Evolutionary conservation across 352 stramenopile species (phyloP).

Genomic region (Phytophthora chlamydospora): DNA sequence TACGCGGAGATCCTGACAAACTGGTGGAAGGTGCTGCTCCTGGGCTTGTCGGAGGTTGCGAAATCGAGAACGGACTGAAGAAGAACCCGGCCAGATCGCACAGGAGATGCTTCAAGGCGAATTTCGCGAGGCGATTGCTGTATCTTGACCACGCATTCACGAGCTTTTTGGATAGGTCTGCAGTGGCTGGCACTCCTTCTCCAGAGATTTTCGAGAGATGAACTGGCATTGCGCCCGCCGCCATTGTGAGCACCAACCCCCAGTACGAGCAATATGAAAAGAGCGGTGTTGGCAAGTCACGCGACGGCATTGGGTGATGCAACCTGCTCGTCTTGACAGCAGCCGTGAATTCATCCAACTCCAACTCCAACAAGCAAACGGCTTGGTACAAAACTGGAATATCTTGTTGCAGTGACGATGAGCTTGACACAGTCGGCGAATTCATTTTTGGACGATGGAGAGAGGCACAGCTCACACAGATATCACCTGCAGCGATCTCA

Average conservation of each 20-base stretch:
- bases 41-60: slow-evolving; percentile 23
- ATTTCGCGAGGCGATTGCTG: slow-evolving; percentile 53
- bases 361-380: slow-evolving; percentile 56
- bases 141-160: slow-evolving; percentile 68
- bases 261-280: slow-evolving; percentile 83
- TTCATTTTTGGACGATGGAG: slow-evolving; percentile 24
- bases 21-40: neutral
- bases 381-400: slow-evolving; percentile 66
- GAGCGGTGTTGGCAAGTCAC: slow-evolving; percentile 24
- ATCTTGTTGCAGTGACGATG: slow-evolving; percentile 66
- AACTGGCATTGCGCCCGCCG: slow-evolving; percentile 53
- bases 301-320: slow-evolving; percentile 43
- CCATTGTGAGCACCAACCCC: slow-evolving; percentile 64
- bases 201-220: slow-evolving; percentile 62
- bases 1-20: slow-evolving; percentile 16
- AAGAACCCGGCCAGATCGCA: slow-evolving; percentile 69
- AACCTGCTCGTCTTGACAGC: slow-evolving; percentile 74
- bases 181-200: slow-evolving; percentile 37
- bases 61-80: slow-evolving; percentile 56
- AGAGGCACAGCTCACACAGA: slow-evolving; percentile 56
- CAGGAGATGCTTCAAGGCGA: slow-evolving; percentile 58
- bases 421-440: slow-evolving; percentile 6
- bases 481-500: slow-evolving; percentile 57
- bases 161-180: slow-evolving; percentile 44
- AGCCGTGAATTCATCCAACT: slow-evolving; percentile 62